A percentile compares a stretch with the other conserved stretches of the same genome.
phyloP scores from a whole-genome alignment of 164 flowering plant genomes.

The Cinnamomum chago region DNA sequence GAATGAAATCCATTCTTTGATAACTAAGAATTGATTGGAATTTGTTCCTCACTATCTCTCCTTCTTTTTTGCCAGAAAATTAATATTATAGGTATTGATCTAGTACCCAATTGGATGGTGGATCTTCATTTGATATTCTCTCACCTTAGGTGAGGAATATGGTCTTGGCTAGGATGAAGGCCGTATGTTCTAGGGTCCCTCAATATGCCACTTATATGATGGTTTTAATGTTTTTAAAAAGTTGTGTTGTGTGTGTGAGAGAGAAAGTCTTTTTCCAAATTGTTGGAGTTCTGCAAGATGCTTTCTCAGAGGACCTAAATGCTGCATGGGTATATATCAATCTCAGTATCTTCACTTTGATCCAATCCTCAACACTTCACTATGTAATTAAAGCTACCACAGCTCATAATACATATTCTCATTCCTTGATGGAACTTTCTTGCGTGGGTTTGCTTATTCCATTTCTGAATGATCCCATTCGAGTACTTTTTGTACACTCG shows the following conservation, averaged over 20 bases:
- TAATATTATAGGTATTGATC: not conserved
- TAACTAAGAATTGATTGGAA: not conserved
- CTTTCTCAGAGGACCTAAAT: not conserved
- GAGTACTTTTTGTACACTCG: not conserved
- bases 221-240: not conserved
- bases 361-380: not conserved
- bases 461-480: not conserved
- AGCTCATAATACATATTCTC: not conserved
- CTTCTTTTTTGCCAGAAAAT: not conserved
- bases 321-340: not conserved
- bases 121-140: constrained; percentile 3
- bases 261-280: not conserved
- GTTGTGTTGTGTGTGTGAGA: not conserved
- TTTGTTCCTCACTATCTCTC: constrained; percentile 5
- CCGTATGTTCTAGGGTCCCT: not conserved
- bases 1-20: not conserved
- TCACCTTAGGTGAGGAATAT: constrained; percentile 7
- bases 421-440: not conserved
- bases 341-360: not conserved
- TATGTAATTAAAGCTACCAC: too few species aligned
- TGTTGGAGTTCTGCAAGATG: not conserved
- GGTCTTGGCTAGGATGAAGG: not conserved
- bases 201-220: not conserved
- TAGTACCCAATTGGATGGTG: not conserved
- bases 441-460: not conserved